These are phyloP conservation scores for Linderina pennispora DNA, from an alignment of 192 early-diverging fungal species.

Conservation along the genomic window DNA sequence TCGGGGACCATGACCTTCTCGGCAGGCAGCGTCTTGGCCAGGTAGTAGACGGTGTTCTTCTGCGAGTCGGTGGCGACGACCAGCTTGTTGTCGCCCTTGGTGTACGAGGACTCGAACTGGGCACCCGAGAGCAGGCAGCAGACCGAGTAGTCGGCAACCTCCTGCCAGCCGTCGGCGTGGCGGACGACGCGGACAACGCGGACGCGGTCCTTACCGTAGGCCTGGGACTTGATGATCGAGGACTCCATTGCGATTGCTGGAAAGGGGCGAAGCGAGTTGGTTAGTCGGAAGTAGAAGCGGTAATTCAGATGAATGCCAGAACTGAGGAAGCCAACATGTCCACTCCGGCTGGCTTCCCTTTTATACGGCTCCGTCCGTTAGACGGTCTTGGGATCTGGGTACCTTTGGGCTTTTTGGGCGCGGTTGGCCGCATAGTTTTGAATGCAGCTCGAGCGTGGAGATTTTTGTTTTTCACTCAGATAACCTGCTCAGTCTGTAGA, in stretches of 20 bases:
- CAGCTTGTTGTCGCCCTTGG: constrained; percentile 69
- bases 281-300: too few species aligned
- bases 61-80: constrained; percentile 71
- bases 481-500: too few species aligned
- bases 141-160: constrained; percentile 65
- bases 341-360: neutral
- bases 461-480: too few species aligned
- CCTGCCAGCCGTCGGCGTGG: constrained; percentile 52
- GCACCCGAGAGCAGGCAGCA: constrained; percentile 51
- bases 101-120: constrained; percentile 60
- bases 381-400: neutral
- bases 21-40: constrained; percentile 60
- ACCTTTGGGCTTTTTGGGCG: too few species aligned
- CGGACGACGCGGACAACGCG: constrained; percentile 67
- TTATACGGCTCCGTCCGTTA: neutral
- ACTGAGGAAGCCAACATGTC: neutral
- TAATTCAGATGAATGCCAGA: neutral
- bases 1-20: constrained; percentile 65
- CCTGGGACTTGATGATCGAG: constrained; percentile 52
- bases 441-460: too few species aligned
- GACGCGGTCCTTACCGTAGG: constrained; percentile 72
- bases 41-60: constrained; percentile 72
- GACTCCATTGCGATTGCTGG: constrained; percentile 22
- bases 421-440: too few species aligned
- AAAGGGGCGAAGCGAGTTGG: neutral